Conservation (phyloP, 345 rosid genomes). For the Pugionium dolabratum region DNA sequence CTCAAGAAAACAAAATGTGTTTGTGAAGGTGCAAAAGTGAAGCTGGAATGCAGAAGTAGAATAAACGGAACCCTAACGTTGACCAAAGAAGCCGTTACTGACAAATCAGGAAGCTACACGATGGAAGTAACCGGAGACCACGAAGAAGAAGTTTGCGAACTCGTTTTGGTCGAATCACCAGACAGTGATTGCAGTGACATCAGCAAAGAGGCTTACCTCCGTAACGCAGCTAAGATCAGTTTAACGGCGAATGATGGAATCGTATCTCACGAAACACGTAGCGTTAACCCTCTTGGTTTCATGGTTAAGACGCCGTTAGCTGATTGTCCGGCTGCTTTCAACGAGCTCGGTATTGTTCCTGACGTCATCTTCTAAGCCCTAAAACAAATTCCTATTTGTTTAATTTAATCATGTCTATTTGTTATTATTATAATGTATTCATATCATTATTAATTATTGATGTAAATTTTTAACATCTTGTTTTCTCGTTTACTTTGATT, state of each 20-base stretch:
- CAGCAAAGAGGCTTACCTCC: slow-evolving; percentile 34
- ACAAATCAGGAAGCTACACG: slow-evolving; percentile 46
- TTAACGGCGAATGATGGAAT: slow-evolving; percentile 56
- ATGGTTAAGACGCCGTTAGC: slow-evolving; percentile 47
- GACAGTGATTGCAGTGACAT: slow-evolving; percentile 51
- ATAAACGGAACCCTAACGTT: slow-evolving; percentile 41
- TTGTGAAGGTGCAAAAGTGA: slow-evolving; percentile 54
- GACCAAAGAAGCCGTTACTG: slow-evolving; percentile 46
- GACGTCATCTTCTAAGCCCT: slow-evolving; percentile 27
- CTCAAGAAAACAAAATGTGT: not conserved
- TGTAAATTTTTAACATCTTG: too few species aligned
- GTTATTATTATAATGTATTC: too few species aligned
- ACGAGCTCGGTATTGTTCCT: slow-evolving; percentile 55
- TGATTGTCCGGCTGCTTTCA: slow-evolving; percentile 52
- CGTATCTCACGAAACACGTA: slow-evolving; percentile 41
- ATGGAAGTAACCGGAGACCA: slow-evolving; percentile 59
- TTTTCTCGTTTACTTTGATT: too few species aligned
- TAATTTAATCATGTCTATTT: too few species aligned
- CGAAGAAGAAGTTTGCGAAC: slow-evolving; percentile 65
- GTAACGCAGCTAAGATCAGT: slow-evolving; percentile 49
- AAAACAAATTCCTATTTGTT: too few species aligned
- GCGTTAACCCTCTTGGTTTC: slow-evolving; percentile 64
- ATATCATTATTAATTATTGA: too few species aligned
- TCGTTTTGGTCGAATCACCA: slow-evolving; percentile 45
- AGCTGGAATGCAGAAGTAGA: slow-evolving; percentile 54